A percentile compares a stretch with the other conserved stretches of the same genome.
Evolutionary conservation across 2,329 filamentous ascomycete genomes (phyloP).

Genomic region (Hypocrella siamensis): DNA sequence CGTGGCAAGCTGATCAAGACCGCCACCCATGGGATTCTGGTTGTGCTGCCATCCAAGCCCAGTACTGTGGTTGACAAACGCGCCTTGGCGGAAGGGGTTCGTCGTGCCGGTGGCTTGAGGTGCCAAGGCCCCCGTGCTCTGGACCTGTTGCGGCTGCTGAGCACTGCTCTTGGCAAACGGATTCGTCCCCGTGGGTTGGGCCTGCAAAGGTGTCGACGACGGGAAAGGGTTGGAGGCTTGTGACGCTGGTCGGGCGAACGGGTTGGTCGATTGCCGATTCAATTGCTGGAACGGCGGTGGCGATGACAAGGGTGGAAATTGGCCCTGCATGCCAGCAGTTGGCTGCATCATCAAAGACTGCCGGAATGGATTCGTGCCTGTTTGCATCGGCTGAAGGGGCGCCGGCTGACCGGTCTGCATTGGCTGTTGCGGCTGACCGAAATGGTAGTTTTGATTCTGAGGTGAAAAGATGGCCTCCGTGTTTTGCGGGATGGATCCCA

Average conservation of each 20-base stretch:
- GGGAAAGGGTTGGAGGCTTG: constrained; percentile 17
- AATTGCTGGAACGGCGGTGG: constrained; percentile 24
- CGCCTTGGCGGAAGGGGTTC: constrained; percentile 86
- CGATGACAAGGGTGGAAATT: constrained; percentile 21
- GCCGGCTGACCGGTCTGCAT: constrained; percentile 23
- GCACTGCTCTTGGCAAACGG: constrained; percentile 36
- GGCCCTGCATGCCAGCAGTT: constrained; percentile 27
- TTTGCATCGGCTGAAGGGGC: constrained; percentile 25
- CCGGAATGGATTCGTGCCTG: constrained; percentile 75
- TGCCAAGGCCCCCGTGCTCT: constrained; percentile 31
- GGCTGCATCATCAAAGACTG: constrained; percentile 66
- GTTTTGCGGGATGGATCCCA: constrained; percentile 44
- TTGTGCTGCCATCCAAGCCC: constrained; percentile 79
- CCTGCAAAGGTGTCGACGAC: constrained; percentile 22
- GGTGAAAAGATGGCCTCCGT: constrained; percentile 33
- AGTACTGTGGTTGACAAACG: constrained; percentile 78
- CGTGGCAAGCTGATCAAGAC: constrained; percentile 63
- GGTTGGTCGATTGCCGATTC: constrained; percentile 62
- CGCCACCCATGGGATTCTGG: constrained; percentile 66
- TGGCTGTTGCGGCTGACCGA: constrained; percentile 7
- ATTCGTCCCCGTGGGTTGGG: constrained; percentile 40
- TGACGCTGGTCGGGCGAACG: constrained; percentile 59
- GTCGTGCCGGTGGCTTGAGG: constrained; percentile 77
- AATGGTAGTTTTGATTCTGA: constrained; percentile 9
- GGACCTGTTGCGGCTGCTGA: constrained; percentile 10